Percentiles rank a stretch among this genome's conserved stretches.
Evolutionary conservation across 202 grass and related monocot species (phyloP).

Genomic region (Musa balbisiana): DNA sequence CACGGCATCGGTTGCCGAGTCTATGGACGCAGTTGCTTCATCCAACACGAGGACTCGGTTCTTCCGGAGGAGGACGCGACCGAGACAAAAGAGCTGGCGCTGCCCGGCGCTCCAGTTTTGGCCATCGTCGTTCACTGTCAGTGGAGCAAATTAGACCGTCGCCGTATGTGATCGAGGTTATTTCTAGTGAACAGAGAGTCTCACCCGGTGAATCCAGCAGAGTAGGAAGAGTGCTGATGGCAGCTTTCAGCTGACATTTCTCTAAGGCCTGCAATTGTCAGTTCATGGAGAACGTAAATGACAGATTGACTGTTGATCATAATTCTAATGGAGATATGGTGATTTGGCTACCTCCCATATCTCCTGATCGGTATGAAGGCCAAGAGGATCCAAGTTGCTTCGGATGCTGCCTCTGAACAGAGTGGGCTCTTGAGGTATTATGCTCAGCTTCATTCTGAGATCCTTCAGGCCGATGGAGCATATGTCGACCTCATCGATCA

Average conservation of each 20-base stretch:
- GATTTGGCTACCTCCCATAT: constrained; percentile 74
- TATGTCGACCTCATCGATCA: constrained; percentile 80
- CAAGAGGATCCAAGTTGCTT: constrained; percentile 84
- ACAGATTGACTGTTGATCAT: no score
- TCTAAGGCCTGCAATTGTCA: constrained; percentile 54
- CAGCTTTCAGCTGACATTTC: constrained; percentile 71
- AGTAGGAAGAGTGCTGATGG: constrained; percentile 44
- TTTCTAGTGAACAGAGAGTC: not conserved
- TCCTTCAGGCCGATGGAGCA: constrained; percentile 82
- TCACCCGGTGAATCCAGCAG: constrained; percentile 85
- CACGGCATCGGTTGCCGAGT: constrained; percentile 79
- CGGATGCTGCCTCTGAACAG: constrained; percentile 85
- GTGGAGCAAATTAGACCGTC: not conserved
- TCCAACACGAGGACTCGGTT: constrained; percentile 83
- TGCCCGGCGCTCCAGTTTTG: constrained; percentile 88
- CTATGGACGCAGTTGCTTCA: constrained; percentile 87
- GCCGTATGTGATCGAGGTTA: not conserved
- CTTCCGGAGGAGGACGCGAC: constrained; percentile 67
- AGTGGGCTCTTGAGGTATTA: constrained; percentile 92
- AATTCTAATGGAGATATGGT: no score
- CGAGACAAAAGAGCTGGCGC: constrained; percentile 89
- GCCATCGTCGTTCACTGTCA: constrained; percentile 72
- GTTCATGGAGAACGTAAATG: no score
- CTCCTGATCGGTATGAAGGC: constrained; percentile 67
- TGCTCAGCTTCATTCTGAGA: constrained; percentile 92